Base-by-base conservation (phyloP, 2,329 filamentous ascomycete genomes). In the Cercospora sp. region DNA sequence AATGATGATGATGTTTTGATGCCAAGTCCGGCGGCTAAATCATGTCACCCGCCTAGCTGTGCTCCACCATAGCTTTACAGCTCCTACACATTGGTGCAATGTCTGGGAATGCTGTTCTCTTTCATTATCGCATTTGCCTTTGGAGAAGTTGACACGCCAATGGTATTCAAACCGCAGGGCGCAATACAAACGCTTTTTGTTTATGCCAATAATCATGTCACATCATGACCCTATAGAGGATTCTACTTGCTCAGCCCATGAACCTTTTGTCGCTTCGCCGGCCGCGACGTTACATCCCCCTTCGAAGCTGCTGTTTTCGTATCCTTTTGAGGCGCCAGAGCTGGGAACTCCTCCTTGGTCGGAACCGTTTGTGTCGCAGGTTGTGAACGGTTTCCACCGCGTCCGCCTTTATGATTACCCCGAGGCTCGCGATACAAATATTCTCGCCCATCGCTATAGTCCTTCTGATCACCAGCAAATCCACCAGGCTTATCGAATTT, bases 231-330 rank as follows among this genome's bases (percentile, higher is more conserved):
- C 53, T 18, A 58, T 26, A 32, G 53, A 58, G 13, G 73, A 76
- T 66, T 80, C 81, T 13, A 83, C 80, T 70, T 83, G 81, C 74
- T 84, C 82, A 2, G 82, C 82, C 82, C 82, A 83, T 26, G 79
- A 81, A 16, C 68, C 68, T n/a, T 68, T 69, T 21, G 68, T 61
- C 9, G 66, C 58, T 34, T 69, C 69, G 12, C 61, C 58, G 28
- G 63, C 66, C 4, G 62, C 7, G 59, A 58, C 21, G 60, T 21
- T 7, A 55, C 6, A 21, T 55, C 57, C 21, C 49, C 62, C 45
- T 67, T 67, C 28, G 60, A 64, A 26, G 34, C 57, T 21, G 63
- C 51, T 34, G 63, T 34, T 21, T 21, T 66, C 24, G 16, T 60
- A 32, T 53, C 49, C 16, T 45, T 45, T 49, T 45, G 55, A 34